phyloP scores from a whole-genome alignment of 768 basidiomycete genomes.

The Tricholoma sp. region DNA sequence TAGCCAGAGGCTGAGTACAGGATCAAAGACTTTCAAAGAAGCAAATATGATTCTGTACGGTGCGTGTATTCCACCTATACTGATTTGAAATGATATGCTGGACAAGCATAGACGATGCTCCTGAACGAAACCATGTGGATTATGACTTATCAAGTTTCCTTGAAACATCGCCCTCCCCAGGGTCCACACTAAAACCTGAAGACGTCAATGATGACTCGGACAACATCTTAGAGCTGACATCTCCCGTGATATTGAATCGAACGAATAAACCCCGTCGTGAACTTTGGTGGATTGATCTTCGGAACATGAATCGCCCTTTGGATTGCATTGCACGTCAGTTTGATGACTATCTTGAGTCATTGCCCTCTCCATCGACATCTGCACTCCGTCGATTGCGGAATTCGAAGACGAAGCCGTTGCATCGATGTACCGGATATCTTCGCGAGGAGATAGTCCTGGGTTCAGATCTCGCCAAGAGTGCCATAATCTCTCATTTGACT shows the following conservation, averaged over 20 bases:
- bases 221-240: neutral
- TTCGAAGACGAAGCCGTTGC: neutral
- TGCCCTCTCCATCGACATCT: neutral
- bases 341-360: neutral
- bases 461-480: neutral
- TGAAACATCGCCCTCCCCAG: neutral
- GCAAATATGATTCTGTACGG: neutral
- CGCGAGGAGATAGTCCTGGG: neutral
- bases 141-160: neutral
- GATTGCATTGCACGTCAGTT: neutral
- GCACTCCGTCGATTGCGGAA: neutral
- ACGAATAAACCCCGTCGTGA: neutral
- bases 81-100: too few relatives aligned
- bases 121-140: neutral
- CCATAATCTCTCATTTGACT: neutral
- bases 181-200: neutral
- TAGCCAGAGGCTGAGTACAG: neutral
- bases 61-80: too few relatives aligned
- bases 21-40: neutral
- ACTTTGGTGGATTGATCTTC: neutral
- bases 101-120: neutral
- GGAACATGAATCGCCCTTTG: neutral
- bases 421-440: neutral
- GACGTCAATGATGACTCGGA: too few relatives aligned
- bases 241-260: neutral